Base-by-base conservation (phyloP, 148 eudicot genomes). In the Cornus kousa region DNA sequence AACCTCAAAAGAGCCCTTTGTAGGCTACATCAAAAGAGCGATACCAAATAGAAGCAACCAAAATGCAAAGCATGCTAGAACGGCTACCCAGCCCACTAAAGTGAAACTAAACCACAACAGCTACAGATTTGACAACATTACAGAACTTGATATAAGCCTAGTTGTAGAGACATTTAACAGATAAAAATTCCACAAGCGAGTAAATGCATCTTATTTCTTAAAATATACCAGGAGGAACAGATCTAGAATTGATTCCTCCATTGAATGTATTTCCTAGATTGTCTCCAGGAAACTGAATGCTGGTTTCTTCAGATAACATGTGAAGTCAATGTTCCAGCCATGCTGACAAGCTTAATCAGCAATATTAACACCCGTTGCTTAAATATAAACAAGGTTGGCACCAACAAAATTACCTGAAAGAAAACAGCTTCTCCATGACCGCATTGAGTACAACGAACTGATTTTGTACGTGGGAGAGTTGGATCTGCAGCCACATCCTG, bases 401-500 rank as follows among this genome's bases (percentile, higher is more conserved):
- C 23, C 59, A 23, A 19, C 46, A 70, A 73, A 73, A n/a, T 72
- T 16, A 94, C 98, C 98, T 93, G 97, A 88, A 93, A 95, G 86
- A 93, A 95, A 82, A 95, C 98, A 71, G 97, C 98, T 88, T 95
- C 98, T 78, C 97, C 97, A 78, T 95, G 98, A 64, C 89, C 90
- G 80, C 99, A 95, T 76, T 86, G 85, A 80, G 99, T 64, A 80
- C 97, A 93, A 11, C 89, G 92, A 68, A 92, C 97, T 71, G 97
- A 82, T 86, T 95, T 95, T 50, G 99, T 95, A 33, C 99, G 93
- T 12, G 99, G 99, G 83, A 95, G 92, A 77, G 97, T 95, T 68
- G 99, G 97, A 88, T 95, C 99, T 3, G 97, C 97, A 84, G 99
- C 93, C 69, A 95, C 99, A 90, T 95, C 97, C 85, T 95, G 98